A percentile compares a stretch with the other conserved stretches of the same genome.
Evolutionary conservation across 352 stramenopile species (phyloP).

Genomic region (Pythium plurisporium): DNA sequence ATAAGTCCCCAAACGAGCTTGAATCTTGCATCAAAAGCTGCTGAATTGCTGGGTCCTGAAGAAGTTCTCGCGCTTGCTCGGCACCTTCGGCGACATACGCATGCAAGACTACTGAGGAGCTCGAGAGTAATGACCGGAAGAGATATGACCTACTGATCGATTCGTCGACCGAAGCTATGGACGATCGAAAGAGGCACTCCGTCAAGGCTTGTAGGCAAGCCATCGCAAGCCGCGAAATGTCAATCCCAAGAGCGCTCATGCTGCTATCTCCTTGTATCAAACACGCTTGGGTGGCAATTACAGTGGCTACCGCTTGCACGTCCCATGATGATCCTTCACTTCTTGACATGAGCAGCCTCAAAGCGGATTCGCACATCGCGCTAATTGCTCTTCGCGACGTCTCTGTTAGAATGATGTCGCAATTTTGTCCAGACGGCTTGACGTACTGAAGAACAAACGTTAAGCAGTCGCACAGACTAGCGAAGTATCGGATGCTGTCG

Average conservation of each 20-base stretch:
- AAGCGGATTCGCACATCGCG: neutral
- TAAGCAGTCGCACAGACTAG: neutral
- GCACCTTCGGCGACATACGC: neutral
- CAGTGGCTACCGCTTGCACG: neutral
- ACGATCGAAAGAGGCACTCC: constrained; percentile 1
- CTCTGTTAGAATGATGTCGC: neutral
- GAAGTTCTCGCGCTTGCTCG: neutral
- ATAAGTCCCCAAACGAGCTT: neutral
- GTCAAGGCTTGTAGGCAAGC: neutral
- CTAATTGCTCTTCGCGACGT: neutral
- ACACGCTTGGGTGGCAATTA: neutral
- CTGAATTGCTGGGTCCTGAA: constrained; percentile 3
- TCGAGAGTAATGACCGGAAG: neutral
- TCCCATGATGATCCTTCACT: neutral
- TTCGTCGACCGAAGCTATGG: neutral
- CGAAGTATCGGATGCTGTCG: neutral
- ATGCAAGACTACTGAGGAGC: neutral
- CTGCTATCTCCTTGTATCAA: neutral
- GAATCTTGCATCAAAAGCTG: constrained; percentile 6
- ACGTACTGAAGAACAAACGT: neutral
- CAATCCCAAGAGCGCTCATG: neutral
- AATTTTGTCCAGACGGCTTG: neutral
- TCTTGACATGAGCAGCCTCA: neutral
- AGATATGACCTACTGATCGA: neutral
- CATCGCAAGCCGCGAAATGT: neutral